These are phyloP conservation scores for Platanthera zijinensis DNA, from an alignment of 106 monocot species.

Conservation along the genomic window DNA sequence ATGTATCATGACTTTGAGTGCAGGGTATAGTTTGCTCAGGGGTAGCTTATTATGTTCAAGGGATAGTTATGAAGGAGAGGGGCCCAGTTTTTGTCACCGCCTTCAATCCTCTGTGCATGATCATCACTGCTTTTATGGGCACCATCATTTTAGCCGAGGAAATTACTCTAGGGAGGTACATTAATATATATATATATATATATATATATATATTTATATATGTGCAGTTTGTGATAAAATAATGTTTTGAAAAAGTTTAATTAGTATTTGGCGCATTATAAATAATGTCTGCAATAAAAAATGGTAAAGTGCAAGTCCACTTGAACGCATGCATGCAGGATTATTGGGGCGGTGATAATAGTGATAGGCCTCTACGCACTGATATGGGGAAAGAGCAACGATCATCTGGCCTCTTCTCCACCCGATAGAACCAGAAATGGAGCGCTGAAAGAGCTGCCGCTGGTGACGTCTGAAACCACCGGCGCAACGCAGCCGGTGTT, in stretches of 20 bases:
- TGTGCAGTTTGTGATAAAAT: too few relatives aligned
- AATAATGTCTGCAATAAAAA: too few relatives aligned
- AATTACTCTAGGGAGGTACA: constrained; percentile 70
- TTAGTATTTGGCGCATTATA: too few relatives aligned
- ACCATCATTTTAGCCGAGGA: constrained; percentile 63
- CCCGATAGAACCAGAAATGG: background rate
- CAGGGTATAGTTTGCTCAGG: constrained; percentile 82
- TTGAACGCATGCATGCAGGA: background rate
- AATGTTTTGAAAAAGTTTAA: too few relatives aligned
- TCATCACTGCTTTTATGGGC: constrained; percentile 60
- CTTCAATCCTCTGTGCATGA: constrained; percentile 76
- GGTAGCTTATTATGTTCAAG: constrained; percentile 67
- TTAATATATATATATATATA: too few relatives aligned
- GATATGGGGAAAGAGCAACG: constrained; percentile 24
- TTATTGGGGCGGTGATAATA: constrained; percentile 10
- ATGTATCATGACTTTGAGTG: background rate
- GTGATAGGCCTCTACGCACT: constrained; percentile 21
- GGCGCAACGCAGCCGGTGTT: background rate
- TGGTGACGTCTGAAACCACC: background rate
- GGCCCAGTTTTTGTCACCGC: constrained; percentile 88
- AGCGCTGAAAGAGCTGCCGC: background rate
- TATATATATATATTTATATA: too few relatives aligned
- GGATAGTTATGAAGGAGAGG: constrained; percentile 66
- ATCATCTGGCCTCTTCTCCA: background rate
- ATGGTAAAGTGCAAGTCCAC: too few relatives aligned